phyloP scores from a whole-genome alignment of 257 asterid genomes.

The Primulina tabacum region DNA sequence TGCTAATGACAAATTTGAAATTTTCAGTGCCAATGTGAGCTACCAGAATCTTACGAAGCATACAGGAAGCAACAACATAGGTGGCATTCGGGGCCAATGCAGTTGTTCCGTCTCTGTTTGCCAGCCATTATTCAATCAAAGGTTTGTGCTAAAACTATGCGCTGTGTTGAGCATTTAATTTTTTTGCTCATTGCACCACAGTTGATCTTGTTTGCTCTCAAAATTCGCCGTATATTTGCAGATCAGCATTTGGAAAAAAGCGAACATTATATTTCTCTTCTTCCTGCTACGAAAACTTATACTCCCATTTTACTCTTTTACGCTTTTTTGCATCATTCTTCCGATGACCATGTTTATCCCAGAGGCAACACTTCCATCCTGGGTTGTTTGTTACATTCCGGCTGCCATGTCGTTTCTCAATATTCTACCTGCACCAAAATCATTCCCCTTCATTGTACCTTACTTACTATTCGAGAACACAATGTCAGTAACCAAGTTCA shows the following conservation, averaged over 20 bases:
- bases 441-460: constrained; percentile 27
- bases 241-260: constrained; percentile 26
- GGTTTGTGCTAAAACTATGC: constrained; percentile 1
- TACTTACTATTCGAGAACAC: constrained; percentile 25
- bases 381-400: constrained; percentile 23
- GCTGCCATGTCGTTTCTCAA: constrained; percentile 25
- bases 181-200: background rate
- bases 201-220: background rate
- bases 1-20: background rate
- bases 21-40: constrained; percentile 25
- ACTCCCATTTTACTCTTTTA: constrained; percentile 22
- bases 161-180: background rate
- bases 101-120: constrained; percentile 24
- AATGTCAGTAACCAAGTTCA: constrained; percentile 25
- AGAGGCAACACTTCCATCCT: constrained; percentile 20
- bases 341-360: constrained; percentile 27
- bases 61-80: constrained; percentile 27
- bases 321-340: constrained; percentile 24
- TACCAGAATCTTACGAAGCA: constrained; percentile 26
- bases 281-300: constrained; percentile 24
- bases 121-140: constrained; percentile 20
- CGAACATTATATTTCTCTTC: constrained; percentile 22
- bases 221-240: constrained; percentile 1
- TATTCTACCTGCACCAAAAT: constrained; percentile 21
- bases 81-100: constrained; percentile 28